These are phyloP conservation scores for Pythium brachiatum DNA, from an alignment of 352 stramenopile genomes.

Conservation along the genomic window DNA sequence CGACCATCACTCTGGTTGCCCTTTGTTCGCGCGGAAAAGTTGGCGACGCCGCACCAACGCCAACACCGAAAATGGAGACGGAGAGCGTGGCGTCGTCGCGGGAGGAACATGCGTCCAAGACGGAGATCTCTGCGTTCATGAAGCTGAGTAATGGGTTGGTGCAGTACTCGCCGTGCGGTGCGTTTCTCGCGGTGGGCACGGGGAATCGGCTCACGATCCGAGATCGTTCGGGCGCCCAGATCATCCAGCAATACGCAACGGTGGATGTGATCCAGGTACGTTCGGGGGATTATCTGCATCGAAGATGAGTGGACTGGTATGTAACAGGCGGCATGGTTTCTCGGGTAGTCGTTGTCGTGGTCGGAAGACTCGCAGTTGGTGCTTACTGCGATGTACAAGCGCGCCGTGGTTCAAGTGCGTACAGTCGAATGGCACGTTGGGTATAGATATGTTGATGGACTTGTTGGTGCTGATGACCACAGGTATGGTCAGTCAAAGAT, in stretches of 20 bases:
- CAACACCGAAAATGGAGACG: constrained; percentile 11
- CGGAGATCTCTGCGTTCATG: constrained; percentile 53
- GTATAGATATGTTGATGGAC: background rate
- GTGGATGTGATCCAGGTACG: constrained; percentile 48
- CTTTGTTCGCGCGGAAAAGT: constrained; percentile 2
- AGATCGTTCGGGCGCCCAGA: constrained; percentile 47
- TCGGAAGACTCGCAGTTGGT: constrained; percentile 69
- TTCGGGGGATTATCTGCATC: background rate
- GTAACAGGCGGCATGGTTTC: no score
- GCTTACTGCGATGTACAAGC: constrained; percentile 61
- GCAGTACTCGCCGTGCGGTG: constrained; percentile 67
- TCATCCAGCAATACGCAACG: constrained; percentile 62
- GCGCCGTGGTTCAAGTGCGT: constrained; percentile 52
- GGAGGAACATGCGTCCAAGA: constrained; percentile 16
- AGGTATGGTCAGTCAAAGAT: constrained; percentile 68
- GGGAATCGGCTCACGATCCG: constrained; percentile 58
- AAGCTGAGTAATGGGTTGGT: constrained; percentile 50
- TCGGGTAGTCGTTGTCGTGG: constrained; percentile 44
- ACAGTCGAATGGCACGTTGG: background rate
- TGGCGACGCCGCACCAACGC: no score
- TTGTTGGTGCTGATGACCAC: background rate
- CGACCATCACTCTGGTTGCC: constrained; percentile 14
- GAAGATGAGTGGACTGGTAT: background rate
- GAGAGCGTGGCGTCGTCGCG: background rate
- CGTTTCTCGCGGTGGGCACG: constrained; percentile 47